These are phyloP conservation scores for Cordyceps farinosa DNA, from an alignment of 2,329 filamentous ascomycete genomes.

Conservation along the genomic window DNA sequence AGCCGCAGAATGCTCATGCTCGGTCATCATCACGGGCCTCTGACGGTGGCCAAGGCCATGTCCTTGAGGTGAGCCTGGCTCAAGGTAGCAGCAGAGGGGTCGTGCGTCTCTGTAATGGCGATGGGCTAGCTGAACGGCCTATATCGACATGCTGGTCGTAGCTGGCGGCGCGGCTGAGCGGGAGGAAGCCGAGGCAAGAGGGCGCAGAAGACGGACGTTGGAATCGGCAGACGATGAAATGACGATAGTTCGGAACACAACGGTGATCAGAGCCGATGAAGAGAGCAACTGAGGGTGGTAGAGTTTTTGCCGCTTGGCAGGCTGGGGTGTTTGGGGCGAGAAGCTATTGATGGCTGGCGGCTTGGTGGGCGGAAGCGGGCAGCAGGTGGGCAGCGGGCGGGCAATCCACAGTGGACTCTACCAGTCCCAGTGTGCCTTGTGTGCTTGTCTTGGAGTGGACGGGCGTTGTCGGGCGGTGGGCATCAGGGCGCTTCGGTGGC, in stretches of 20 bases:
- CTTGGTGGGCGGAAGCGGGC: conserved; percentile 5
- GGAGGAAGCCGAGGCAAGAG: background rate
- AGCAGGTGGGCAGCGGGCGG: background rate
- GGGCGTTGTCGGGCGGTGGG: background rate
- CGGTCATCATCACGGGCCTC: conserved; percentile 12
- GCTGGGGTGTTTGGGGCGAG: conserved; percentile 11
- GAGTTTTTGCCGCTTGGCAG: conserved; percentile 8
- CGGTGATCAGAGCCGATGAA: conserved; percentile 1
- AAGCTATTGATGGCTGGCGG: conserved; percentile 15
- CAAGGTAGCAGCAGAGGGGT: conserved; percentile 14
- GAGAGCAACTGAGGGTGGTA: conserved; percentile 1
- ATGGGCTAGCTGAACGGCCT: conserved; percentile 10
- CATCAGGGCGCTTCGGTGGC: background rate
- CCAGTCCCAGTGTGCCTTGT: too few relatives aligned
- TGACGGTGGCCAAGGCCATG: conserved; percentile 12
- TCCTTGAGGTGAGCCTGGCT: conserved; percentile 16
- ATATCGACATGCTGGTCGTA: conserved; percentile 14
- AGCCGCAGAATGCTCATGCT: conserved; percentile 8
- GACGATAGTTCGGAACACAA: background rate
- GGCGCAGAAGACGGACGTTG: background rate
- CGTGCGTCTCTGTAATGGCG: conserved; percentile 9
- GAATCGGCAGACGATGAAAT: background rate
- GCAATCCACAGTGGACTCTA: background rate
- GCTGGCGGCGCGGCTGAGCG: background rate
- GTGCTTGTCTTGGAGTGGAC: background rate